Base-by-base conservation (phyloP, 2,329 filamentous ascomycete species). In the Diaporthe sp. region DNA sequence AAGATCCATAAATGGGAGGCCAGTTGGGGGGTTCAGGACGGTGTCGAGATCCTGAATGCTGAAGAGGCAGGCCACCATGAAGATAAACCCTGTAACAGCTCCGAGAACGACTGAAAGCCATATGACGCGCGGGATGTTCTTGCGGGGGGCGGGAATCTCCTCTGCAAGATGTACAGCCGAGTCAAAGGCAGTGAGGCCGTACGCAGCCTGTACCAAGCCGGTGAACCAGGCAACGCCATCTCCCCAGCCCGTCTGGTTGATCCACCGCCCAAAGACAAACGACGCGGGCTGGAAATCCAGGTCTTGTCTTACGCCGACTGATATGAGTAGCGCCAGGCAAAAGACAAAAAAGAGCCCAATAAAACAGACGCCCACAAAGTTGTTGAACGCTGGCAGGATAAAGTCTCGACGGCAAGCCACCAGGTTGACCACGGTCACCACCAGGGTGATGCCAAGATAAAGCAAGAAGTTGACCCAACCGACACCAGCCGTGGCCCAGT, bases 91-190 rank as follows among this genome's bases (percentile, higher is more conserved):
- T 3, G 68, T 58, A 1, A 71, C 35, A 13, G 55, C 51, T 9
- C 56, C 68, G 7, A 70, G 56, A 32, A 72, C 68, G 37, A 76
- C 66, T n/a, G 71, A 56, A 65, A 77, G 75, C 68, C 71, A 65
- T 30, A 58, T 66, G 63, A 58, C 53, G 35, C 32, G 42, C n/a
- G 42, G 44, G 56, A 61, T 32, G 10, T 55, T 75, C 22, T 25
- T 72, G 27, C 25, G 35, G 12, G 72, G 32, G 13, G 19, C 44
- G 13, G 59, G 70, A 17, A 71, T 71, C 27, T 71, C 68, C 25
- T 71, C 68, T 19, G 68, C 68, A 22, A 71, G 68, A 32, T 71
- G 68, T 7, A 53, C 55, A 12, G 55, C 68, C 15, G 68, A 53
- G 12, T 71, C 68, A 25, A 56, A 44, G 25, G 68, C 53, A 27